Base-by-base conservation (phyloP, 2,329 filamentous ascomycete species). In the Raffaelea deltoideospora region DNA sequence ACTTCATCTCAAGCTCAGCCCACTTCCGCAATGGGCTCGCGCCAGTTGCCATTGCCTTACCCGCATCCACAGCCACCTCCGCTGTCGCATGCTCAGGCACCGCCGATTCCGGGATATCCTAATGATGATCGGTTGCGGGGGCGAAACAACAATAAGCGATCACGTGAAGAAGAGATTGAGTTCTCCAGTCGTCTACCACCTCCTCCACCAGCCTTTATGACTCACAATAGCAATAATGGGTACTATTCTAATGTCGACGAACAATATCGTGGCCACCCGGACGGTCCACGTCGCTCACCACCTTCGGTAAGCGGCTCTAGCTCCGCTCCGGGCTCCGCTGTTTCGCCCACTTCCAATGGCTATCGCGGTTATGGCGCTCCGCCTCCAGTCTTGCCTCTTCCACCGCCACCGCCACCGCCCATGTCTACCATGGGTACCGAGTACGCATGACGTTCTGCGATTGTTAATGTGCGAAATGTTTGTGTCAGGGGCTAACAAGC, bases 281-380 rank as follows among this genome's bases (percentile, higher is more conserved):
- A 45, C 4, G 31, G 37, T 10, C 34, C 32, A 7, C 44, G 39
- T 17, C 42, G 39, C n/a, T 45, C 44, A 14, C 43, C 43, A 6
- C 37, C 43, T 0, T 40, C 38, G 2, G 26, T 38, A 31, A 39
- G 40, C 19, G 37, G 35, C n/a, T 34, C 35, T 21, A 22, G 15
- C 9, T 42, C 43, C 23, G 36, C 35, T 50, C 14, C 53, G 49
- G 35, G 50, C 51, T 4, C 45, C 56, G 37, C 57, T 52, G 33
- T 60, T 52, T 29, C 60, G 53, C 17, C 38, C 49, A 55, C 41
- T 53, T 59, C 30, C 54, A 63, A 26, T 49, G 54, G 38, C 10
- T 39, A 42, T 39, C 37, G 55, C 54, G 27, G 34, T 39, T 18
- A 46, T 50, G 26, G 54, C 55, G 39, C 56, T 56, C 11, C 57